Evolutionary conservation across 2,329 filamentous ascomycete species (phyloP).

Genomic region (Penicillium capsulatum): DNA sequence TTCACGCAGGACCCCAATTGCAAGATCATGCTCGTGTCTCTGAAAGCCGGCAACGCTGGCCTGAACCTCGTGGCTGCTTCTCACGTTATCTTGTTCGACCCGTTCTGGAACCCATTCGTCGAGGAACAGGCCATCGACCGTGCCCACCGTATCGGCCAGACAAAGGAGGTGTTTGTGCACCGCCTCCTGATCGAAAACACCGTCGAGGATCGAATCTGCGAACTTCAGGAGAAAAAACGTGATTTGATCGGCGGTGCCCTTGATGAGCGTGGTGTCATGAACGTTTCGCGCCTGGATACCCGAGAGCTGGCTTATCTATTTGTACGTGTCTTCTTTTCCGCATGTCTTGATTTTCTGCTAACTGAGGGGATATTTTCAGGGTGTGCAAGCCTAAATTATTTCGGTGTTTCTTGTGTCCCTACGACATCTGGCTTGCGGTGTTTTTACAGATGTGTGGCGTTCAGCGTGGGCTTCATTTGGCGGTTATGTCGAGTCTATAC

Average conservation of each 20-base stretch:
- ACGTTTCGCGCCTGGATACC: constrained; percentile 61
- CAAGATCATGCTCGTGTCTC: constrained; percentile 70
- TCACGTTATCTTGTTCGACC: constrained; percentile 84
- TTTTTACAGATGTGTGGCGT: neutral
- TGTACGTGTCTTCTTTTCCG: constrained; percentile 26
- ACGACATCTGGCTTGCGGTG: neutral
- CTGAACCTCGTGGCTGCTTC: constrained; percentile 80
- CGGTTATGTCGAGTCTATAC: too few relatives aligned
- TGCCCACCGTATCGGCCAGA: constrained; percentile 81
- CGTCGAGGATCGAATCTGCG: constrained; percentile 81
- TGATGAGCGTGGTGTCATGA: constrained; percentile 67
- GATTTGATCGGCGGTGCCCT: constrained; percentile 72
- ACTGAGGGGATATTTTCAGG: constrained; percentile 12
- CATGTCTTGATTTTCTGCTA: constrained; percentile 6
- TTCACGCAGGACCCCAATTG: constrained; percentile 61
- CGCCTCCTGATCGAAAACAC: constrained; percentile 72
- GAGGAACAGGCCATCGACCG: constrained; percentile 91
- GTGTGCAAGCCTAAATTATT: constrained; percentile 15
- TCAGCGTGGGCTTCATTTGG: too few relatives aligned
- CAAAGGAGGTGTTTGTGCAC: constrained; percentile 69
- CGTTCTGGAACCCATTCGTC: constrained; percentile 91
- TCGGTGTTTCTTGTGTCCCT: neutral
- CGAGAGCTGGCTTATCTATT: constrained; percentile 70
- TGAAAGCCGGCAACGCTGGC: constrained; percentile 79
- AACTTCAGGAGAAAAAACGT: constrained; percentile 73